Percentiles rank a stretch among this genome's conserved stretches.
phyloP scores from a whole-genome alignment of 129 eudicot genomes.

The Lactuca sativa region DNA sequence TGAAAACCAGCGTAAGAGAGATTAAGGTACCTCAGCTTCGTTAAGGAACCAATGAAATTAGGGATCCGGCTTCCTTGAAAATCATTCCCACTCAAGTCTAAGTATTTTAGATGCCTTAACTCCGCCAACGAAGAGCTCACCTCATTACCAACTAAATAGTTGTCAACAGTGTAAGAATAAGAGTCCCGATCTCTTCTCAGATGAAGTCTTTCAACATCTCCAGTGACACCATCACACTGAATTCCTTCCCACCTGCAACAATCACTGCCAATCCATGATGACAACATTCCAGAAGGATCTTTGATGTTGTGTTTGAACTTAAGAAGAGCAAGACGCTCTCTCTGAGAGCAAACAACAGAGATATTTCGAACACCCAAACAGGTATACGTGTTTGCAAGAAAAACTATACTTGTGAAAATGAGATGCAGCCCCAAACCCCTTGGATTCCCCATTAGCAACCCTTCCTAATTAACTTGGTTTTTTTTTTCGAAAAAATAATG shows the following conservation, averaged over 20 bases:
- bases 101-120: slow-evolving; percentile 7
- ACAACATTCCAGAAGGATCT: neutral
- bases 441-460: too few relatives aligned
- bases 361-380: too few relatives aligned
- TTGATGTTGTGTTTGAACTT: slow-evolving; percentile 8
- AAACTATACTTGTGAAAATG: too few relatives aligned
- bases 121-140: neutral
- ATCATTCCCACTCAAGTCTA: slow-evolving; percentile 16
- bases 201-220: slow-evolving; percentile 6
- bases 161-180: too few relatives aligned
- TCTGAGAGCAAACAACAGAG: neutral
- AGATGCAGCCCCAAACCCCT: too few relatives aligned
- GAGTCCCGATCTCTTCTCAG: neutral
- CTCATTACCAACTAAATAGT: neutral
- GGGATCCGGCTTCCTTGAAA: slow-evolving; percentile 4
- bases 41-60: slow-evolving; percentile 15
- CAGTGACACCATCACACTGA: neutral
- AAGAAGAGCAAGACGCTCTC: slow-evolving; percentile 29
- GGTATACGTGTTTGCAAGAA: too few relatives aligned
- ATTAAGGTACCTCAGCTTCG: slow-evolving; percentile 3
- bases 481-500: too few relatives aligned
- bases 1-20: neutral
- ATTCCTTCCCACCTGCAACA: slow-evolving; percentile 27
- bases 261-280: slow-evolving; percentile 25
- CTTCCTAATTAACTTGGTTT: too few relatives aligned